These are phyloP conservation scores for Rhinocladiella mackenziei DNA, from an alignment of 2,329 filamentous ascomycete genomes.

Conservation along the genomic window DNA sequence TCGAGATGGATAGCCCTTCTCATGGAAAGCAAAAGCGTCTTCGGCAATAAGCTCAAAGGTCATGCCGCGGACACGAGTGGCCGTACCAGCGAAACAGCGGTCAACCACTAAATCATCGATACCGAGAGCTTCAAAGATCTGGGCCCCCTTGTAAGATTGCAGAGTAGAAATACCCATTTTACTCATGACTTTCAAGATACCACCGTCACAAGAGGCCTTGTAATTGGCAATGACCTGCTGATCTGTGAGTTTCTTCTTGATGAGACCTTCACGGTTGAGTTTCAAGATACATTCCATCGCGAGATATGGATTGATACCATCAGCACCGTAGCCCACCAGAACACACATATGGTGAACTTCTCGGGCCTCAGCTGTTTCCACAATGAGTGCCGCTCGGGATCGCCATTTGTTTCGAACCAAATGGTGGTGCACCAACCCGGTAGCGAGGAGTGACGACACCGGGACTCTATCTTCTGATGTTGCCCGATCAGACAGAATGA, in stretches of 20 bases:
- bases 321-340: slow-evolving; percentile 89
- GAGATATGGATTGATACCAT: slow-evolving; percentile 91
- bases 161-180: slow-evolving; percentile 99
- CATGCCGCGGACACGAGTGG: slow-evolving; percentile 88
- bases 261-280: slow-evolving; percentile 88
- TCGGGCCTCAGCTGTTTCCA: slow-evolving; percentile 91
- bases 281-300: slow-evolving; percentile 96
- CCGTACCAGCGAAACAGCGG: slow-evolving; percentile 89
- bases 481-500: slow-evolving; percentile 84
- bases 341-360: slow-evolving; percentile 99
- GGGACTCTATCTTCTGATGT: slow-evolving; percentile 77
- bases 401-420: slow-evolving; percentile 94
- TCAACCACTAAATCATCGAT: slow-evolving; percentile 90
- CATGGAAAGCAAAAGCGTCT: slow-evolving; percentile 91
- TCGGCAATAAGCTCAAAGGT: slow-evolving; percentile 92
- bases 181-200: slow-evolving; percentile 97
- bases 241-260: slow-evolving; percentile 80
- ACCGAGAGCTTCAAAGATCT: slow-evolving; percentile 95
- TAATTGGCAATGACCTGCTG: slow-evolving; percentile 89
- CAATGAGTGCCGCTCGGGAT: slow-evolving; percentile 76
- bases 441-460: slow-evolving; percentile 81
- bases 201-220: slow-evolving; percentile 92
- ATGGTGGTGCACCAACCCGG: slow-evolving; percentile 92
- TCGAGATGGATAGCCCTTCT: slow-evolving; percentile 82
- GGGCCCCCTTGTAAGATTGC: slow-evolving; percentile 93